These are phyloP conservation scores for Cyclanthera cordifolia DNA, from an alignment of 306 rosid species.

Conservation along the genomic window DNA sequence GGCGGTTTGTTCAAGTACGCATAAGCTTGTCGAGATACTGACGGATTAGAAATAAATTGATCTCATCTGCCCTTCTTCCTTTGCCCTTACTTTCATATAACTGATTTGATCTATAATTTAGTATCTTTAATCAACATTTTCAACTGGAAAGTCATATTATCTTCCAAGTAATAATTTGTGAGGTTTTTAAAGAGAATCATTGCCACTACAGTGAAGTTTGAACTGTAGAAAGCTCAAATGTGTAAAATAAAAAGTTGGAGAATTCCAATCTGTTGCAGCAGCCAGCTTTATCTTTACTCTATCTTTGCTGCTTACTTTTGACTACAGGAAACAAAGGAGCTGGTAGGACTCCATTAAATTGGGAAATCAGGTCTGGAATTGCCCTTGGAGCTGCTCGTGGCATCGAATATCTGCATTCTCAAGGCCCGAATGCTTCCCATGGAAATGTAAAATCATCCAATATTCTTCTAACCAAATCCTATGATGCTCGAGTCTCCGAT, in stretches of 20 bases:
- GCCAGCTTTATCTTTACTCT: conserved; percentile 11
- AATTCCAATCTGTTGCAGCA: not conserved
- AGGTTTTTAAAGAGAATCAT: not conserved
- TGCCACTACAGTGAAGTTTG: not conserved
- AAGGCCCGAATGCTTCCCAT: conserved; percentile 31
- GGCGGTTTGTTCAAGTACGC: no score
- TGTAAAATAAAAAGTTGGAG: not conserved
- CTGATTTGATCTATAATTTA: not conserved
- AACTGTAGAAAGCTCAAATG: not conserved
- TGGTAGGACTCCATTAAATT: conserved; percentile 38
- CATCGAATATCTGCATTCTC: conserved; percentile 34
- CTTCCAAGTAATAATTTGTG: not conserved
- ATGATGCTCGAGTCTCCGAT: conserved; percentile 38
- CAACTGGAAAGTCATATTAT: not conserved
- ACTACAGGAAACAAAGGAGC: conserved; percentile 42
- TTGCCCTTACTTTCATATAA: not conserved
- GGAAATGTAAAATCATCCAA: conserved; percentile 45
- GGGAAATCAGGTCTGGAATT: conserved; percentile 36
- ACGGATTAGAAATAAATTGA: no score
- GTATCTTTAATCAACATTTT: not conserved
- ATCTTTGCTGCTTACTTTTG: not conserved
- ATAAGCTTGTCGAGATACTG: no score
- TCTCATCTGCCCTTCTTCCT: not conserved
- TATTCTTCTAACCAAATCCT: conserved; percentile 33
- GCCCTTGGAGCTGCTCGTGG: conserved; percentile 41